phyloP scores from a whole-genome alignment of 169 alveolate genomes.

The Cryptosporidium meleagridis region DNA sequence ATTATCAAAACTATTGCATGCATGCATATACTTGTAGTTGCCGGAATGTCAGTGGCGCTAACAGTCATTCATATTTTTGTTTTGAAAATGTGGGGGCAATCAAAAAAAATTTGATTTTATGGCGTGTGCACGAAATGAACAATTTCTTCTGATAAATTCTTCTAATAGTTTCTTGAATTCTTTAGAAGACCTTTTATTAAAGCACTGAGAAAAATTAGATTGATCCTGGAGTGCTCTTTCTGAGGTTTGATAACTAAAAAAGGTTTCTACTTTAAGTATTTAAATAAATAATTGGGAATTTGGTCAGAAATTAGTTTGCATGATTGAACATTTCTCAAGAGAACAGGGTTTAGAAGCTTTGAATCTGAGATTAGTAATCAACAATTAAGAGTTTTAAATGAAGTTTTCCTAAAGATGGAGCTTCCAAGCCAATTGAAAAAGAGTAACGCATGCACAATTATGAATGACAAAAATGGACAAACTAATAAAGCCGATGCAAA shows the following conservation, averaged over 20 bases:
- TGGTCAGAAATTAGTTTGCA: not conserved
- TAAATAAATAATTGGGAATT: not conserved
- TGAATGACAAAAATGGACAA: not conserved
- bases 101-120: constrained; percentile 2
- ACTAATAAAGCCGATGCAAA: not conserved
- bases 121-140: constrained; percentile 61
- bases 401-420: constrained; percentile 8
- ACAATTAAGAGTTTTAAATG: not conserved
- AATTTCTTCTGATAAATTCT: not conserved
- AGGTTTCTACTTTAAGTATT: not conserved
- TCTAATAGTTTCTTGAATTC: not conserved
- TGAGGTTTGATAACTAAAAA: not conserved
- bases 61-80: constrained; percentile 44
- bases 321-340: not conserved
- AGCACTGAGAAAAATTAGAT: not conserved
- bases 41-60: constrained; percentile 73
- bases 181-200: not conserved
- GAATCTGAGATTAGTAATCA: not conserved
- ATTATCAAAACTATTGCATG: constrained; percentile 16
- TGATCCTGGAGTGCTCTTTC: not conserved
- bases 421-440: constrained; percentile 62
- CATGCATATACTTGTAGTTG: constrained; percentile 37
- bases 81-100: constrained; percentile 57
- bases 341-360: not conserved
- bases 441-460: constrained; percentile 24